These are phyloP conservation scores for Wickerhamomyces subpelliculosus DNA, from an alignment of 805 yeast genomes.

Conservation along the genomic window DNA sequence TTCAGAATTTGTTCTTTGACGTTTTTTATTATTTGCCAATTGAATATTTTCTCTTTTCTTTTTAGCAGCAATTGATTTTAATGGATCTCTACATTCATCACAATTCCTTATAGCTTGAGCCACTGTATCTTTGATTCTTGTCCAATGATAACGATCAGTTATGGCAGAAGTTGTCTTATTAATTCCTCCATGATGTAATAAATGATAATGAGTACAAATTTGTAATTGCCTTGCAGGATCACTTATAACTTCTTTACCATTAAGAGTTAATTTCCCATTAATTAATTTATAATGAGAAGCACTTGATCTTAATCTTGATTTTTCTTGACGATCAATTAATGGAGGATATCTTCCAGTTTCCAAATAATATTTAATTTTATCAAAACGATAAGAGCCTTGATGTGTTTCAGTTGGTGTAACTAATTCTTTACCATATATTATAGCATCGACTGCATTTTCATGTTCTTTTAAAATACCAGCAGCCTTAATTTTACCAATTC, in stretches of 20 bases:
- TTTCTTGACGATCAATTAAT: conserved; percentile 73
- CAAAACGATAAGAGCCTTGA: conserved; percentile 56
- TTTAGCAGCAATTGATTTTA: conserved; percentile 10
- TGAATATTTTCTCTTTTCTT: conserved; percentile 7
- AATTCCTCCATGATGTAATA: conserved; percentile 74
- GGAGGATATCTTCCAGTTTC: conserved; percentile 86
- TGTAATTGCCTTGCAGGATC: conserved; percentile 69
- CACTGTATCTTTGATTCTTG: conserved; percentile 82
- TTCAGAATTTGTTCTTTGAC: no score
- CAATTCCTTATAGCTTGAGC: conserved; percentile 73
- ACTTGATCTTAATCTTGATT: conserved; percentile 75
- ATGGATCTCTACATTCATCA: conserved; percentile 44
- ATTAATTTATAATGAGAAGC: conserved; percentile 70
- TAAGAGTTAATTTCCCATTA: conserved; percentile 68
- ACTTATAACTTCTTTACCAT: conserved; percentile 77
- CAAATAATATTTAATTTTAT: conserved; percentile 68
- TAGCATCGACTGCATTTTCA: conserved; percentile 79
- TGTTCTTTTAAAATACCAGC: conserved; percentile 86
- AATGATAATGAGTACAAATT: conserved; percentile 67
- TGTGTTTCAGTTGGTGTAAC: conserved; percentile 48
- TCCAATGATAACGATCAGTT: conserved; percentile 84
- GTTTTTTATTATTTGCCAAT: not conserved
- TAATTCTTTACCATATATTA: conserved; percentile 77
- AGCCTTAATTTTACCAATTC: conserved; percentile 75
- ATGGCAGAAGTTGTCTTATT: conserved; percentile 77